Evolutionary conservation across 768 basidiomycete genomes (phyloP).

Genomic region (Termitomyces sp.): DNA sequence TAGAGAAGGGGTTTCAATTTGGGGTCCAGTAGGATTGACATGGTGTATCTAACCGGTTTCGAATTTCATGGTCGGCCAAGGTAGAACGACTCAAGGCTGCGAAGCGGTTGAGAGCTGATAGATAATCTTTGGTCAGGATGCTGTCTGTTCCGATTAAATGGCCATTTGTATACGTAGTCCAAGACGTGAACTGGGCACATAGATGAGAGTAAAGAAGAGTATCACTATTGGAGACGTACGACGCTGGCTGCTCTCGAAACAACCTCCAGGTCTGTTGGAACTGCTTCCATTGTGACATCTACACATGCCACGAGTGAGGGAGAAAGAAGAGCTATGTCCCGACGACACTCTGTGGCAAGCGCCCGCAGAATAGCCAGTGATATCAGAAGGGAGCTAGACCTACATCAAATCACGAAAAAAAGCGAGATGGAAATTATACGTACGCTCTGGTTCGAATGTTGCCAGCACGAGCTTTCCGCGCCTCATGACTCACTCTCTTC

Average conservation of each 20-base stretch:
- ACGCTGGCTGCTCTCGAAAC: conserved; percentile 75
- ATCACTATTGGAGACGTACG: conserved; percentile 40
- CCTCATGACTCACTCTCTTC: conserved; percentile 65
- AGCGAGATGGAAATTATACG: conserved; percentile 25
- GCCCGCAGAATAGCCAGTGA: conserved; percentile 80
- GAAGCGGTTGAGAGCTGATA: conserved; percentile 64
- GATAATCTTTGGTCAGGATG: conserved; percentile 64
- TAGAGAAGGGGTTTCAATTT: conserved; percentile 26
- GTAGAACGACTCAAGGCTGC: conserved; percentile 52
- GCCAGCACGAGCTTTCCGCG: conserved; percentile 65
- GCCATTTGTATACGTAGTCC: conserved; percentile 90
- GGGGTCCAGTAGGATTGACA: neutral
- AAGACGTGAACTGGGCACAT: conserved; percentile 73
- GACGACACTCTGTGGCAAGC: conserved; percentile 82
- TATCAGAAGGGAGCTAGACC: conserved; percentile 67
- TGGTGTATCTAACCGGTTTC: conserved; percentile 56
- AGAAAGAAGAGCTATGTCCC: conserved; percentile 75
- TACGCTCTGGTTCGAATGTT: conserved; percentile 80
- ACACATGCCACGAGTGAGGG: conserved; percentile 66
- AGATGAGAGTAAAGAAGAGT: neutral
- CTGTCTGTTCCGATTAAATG: conserved; percentile 78
- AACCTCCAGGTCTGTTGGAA: conserved; percentile 71
- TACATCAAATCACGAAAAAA: conserved; percentile 8
- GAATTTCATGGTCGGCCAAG: conserved; percentile 61
- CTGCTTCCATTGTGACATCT: conserved; percentile 47